Percentiles rank a stretch among this genome's conserved stretches.
phyloP scores from a whole-genome alignment of 2,329 filamentous ascomycete species.

The Zasmidium citrigriseum region DNA sequence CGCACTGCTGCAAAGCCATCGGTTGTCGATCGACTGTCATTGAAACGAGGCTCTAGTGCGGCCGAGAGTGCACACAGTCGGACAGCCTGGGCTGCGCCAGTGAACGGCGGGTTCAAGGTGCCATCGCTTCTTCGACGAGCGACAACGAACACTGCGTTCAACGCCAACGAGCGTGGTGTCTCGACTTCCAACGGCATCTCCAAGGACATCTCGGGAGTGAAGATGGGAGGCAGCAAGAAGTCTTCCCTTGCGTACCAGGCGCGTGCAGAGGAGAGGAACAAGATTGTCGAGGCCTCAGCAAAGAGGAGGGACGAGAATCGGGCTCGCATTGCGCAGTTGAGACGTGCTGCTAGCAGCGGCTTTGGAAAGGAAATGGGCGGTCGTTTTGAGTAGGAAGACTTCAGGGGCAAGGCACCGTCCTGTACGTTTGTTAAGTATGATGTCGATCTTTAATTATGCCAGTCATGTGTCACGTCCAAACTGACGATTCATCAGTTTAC shows the following conservation, averaged over 20 bases:
- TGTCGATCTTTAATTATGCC: too few relatives aligned
- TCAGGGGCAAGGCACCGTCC: background rate
- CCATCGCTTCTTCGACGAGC: conserved; percentile 72
- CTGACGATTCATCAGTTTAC: too few relatives aligned
- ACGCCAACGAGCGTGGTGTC: conserved; percentile 39
- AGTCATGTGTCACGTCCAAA: too few relatives aligned
- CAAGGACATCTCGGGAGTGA: conserved; percentile 38
- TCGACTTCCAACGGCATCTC: conserved; percentile 33
- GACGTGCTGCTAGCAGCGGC: conserved; percentile 41
- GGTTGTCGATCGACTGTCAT: conserved; percentile 72
- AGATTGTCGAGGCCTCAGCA: conserved; percentile 53
- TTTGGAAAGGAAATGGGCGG: conserved; percentile 40
- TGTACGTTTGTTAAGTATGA: too few relatives aligned
- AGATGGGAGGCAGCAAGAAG: conserved; percentile 57
- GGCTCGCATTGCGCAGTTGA: conserved; percentile 44
- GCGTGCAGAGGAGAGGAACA: conserved; percentile 57
- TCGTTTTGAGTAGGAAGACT: conserved; percentile 41
- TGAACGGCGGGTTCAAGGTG: conserved; percentile 60
- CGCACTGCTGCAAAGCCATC: conserved; percentile 37
- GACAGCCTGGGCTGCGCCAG: conserved; percentile 42
- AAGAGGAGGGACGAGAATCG: conserved; percentile 52
- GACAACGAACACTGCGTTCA: conserved; percentile 54
- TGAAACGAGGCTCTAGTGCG: conserved; percentile 51
- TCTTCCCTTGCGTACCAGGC: conserved; percentile 62
- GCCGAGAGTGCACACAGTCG: conserved; percentile 21